Base-by-base conservation (phyloP, 2,329 filamentous ascomycete species). In the Aspergillus fijiensis region DNA sequence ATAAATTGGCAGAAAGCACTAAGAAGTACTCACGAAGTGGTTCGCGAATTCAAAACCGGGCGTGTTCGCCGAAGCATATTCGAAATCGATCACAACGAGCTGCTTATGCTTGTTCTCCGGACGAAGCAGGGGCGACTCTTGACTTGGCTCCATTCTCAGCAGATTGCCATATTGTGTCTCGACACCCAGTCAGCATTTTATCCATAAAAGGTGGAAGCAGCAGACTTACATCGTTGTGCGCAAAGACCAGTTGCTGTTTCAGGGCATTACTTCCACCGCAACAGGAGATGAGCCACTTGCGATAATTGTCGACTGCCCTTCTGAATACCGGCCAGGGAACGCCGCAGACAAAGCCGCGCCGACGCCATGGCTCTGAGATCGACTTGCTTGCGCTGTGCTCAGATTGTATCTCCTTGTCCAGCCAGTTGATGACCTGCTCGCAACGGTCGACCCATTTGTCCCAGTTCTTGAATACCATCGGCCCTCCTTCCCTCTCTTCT, bases 151-250 rank as follows among this genome's bases (percentile, higher is more conserved):
- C 74, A 89, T 80, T 42, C 93, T 91, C 53, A 99, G 86, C 63
- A 99, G 95, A 73, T 99, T 99, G 65, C 95, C 95, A 71, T 99
- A 98, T 87, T 99, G 95, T 4, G 95, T 96, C 92, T 96, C 62
- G 11, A 10, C 12, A 35, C 51, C 70, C 49, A 74, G 69, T 56
- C 21, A 49, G 51, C 58, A 45, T 29, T 9, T 29, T 0, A 2
- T 3, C 27, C 6, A 9, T 48, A 6, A 6, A 14, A 6, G 4
- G 14, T 45, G 14, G 16, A 45, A 45, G 16, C 39, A 49, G 27
- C 9, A 77, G 19, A 66, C 89, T 80, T 77, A 96, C 92, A 83
- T 99, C 95, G 70, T 96, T 97, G 75, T 99, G 95, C n/a, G 92
- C 91, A 81, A 99, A 99, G 0, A 97, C 87, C 11, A 99, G 84